phyloP scores from a whole-genome alignment of 495 filamentous ascomycete species.

The Thermothielavioides terrestris region DNA sequence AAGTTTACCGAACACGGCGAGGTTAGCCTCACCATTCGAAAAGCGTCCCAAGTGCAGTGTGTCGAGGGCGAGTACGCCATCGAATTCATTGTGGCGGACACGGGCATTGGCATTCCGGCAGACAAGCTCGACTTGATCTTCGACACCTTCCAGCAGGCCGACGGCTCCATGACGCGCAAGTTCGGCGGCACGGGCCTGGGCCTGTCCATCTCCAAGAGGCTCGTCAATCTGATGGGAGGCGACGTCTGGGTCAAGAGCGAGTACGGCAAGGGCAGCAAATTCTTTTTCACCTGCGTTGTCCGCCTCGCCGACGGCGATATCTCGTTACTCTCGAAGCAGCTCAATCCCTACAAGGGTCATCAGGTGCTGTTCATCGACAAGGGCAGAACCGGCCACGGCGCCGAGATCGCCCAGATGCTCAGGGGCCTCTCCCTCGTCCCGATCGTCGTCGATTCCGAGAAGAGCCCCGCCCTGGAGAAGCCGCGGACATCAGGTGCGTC shows the following conservation, averaged over 20 bases:
- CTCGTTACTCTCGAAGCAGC: conserved; percentile 68
- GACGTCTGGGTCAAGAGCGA: conserved; percentile 94
- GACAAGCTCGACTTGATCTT: conserved; percentile 98
- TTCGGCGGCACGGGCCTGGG: conserved; percentile 96
- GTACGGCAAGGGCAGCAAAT: conserved; percentile 87
- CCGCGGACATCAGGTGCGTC: conserved; percentile 49
- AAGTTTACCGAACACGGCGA: conserved; percentile 98
- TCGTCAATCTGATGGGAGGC: conserved; percentile 96
- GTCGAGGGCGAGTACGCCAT: conserved; percentile 77
- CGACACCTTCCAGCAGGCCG: conserved; percentile 98
- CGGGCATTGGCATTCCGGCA: conserved; percentile 90
- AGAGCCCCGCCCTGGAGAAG: conserved; percentile 33
- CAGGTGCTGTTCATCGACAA: conserved; percentile 96
- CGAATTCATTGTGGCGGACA: conserved; percentile 94
- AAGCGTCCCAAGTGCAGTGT: conserved; percentile 51
- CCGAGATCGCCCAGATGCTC: conserved; percentile 73
- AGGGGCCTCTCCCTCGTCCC: conserved; percentile 71
- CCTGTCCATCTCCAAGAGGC: conserved; percentile 88
- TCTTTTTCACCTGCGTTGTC: conserved; percentile 94
- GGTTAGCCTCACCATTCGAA: conserved; percentile 85
- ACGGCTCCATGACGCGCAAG: conserved; percentile 92
- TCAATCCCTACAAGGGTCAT: conserved; percentile 84
- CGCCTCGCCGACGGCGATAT: conserved; percentile 79
- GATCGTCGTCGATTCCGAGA: conserved; percentile 67
- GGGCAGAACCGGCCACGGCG: conserved; percentile 67